Evolutionary conservation across 1,284 basidiomycete species (phyloP), one percentile per base, ranked within the genome.

Genomic region (Irpex sp.): DNA sequence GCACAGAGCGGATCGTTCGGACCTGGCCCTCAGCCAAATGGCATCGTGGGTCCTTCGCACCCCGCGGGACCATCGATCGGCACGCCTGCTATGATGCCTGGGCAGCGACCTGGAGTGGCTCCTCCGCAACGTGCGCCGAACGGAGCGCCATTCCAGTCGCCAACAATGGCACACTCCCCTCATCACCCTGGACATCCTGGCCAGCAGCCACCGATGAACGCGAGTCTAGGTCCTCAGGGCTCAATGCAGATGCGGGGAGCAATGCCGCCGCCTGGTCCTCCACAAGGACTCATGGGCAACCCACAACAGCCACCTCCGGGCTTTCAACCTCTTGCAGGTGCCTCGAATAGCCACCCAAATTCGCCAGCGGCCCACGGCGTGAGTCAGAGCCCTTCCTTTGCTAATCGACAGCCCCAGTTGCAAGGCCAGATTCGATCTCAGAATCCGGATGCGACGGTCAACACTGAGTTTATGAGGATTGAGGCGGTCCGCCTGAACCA

Each of bases 291-390:
- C 1, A 65, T 76, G 62, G 76, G 74, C 7, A 68, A 67, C n/a
- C 69, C 74, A 63, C 78, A 78, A 43, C 77, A 78, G 19, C 73
- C 75, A 4, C 79, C 19, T 8, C 49, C 82, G 4, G 66, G 68
- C 3, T 78, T 75, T 60, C 77, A 76, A 15, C 76, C 77, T 59
- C 66, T 71, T n/a, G 39, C 76, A 9, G 80, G 77, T 2, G 76
- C 83, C 56, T 82, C 87, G 8, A 82, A 84, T 7, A 88, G 86
- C 69, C 78, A 86, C 58, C 79, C 85, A 33, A 81, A 74, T 4
- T 83, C 84, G 0, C 85, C 87, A 0, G 77, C 78, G 26, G 72
- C 77, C 59, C 68, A 73, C 19, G 71, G 69, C 19, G 76, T 79
- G 66, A 74, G 83, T 1, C 83, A 73, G 2, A 89, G 87, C 67